Percentiles rank a stretch among this genome's conserved stretches.
Conservation (phyloP, 2,329 filamentous ascomycete species). For the Fusarium heterosporum region DNA sequence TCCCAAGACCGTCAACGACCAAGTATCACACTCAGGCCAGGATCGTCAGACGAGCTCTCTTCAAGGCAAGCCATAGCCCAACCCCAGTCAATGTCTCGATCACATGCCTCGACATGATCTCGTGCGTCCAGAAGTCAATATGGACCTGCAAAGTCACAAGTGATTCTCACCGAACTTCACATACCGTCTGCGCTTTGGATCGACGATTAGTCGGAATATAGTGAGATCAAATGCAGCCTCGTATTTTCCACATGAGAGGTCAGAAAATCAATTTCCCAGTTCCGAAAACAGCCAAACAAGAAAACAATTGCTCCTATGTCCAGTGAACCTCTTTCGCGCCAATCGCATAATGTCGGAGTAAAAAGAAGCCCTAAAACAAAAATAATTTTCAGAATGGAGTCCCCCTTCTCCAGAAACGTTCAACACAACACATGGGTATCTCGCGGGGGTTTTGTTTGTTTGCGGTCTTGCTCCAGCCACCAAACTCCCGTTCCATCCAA, state of each 20-base stretch:
- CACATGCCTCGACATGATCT: slow-evolving; percentile 44
- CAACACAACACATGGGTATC: slow-evolving; percentile 47
- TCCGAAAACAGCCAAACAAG: slow-evolving; percentile 37
- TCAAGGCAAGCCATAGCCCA: slow-evolving; percentile 46
- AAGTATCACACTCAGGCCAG: slow-evolving; percentile 40
- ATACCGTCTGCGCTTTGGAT: slow-evolving; percentile 23
- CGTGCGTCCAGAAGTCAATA: slow-evolving; percentile 34
- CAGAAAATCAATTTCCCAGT: slow-evolving; percentile 45
- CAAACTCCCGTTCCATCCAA: slow-evolving; percentile 46
- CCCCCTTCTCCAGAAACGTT: slow-evolving; percentile 47
- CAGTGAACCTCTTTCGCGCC: slow-evolving; percentile 37
- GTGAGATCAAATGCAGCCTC: slow-evolving; percentile 28
- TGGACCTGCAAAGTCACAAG: slow-evolving; percentile 36
- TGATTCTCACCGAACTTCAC: slow-evolving; percentile 31
- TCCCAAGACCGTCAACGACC: slow-evolving; percentile 38
- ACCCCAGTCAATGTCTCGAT: slow-evolving; percentile 26
- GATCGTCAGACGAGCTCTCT: slow-evolving; percentile 48
- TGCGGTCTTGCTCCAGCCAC: slow-evolving; percentile 44
- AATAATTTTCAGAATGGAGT: slow-evolving; percentile 44
- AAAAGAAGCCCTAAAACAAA: slow-evolving; percentile 37
- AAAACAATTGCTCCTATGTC: slow-evolving; percentile 38
- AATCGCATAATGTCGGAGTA: slow-evolving; percentile 27
- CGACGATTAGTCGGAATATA: slow-evolving; percentile 15
- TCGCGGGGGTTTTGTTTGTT: slow-evolving; percentile 47
- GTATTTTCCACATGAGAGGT: slow-evolving; percentile 28